Percentiles rank a stretch among this genome's conserved stretches.
Conservation (phyloP, 768 basidiomycete species). For the Sarcodon sp. region DNA sequence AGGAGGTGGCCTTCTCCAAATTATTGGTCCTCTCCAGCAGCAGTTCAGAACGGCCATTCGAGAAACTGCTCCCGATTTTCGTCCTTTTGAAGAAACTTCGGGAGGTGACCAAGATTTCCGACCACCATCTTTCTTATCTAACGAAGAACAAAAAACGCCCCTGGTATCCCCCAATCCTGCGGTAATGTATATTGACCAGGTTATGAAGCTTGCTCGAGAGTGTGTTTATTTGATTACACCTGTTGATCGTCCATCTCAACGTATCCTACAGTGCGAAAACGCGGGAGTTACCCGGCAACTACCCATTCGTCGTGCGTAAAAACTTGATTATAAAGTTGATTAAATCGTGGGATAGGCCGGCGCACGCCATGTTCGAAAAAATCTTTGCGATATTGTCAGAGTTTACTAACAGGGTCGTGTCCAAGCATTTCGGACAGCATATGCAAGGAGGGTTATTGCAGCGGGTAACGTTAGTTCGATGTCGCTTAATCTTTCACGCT, state of each 20-base stretch:
- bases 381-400: constrained; percentile 24
- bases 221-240: constrained; percentile 15
- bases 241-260: neutral
- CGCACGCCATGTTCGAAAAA: constrained; percentile 27
- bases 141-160: constrained; percentile 8
- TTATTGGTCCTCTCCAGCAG: constrained; percentile 34
- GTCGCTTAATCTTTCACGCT: neutral
- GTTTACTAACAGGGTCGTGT: constrained; percentile 30
- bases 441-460: constrained; percentile 40
- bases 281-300: constrained; percentile 56
- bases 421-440: constrained; percentile 35
- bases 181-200: constrained; percentile 38
- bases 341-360: constrained; percentile 34
- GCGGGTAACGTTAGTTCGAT: constrained; percentile 26
- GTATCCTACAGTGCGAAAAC: constrained; percentile 41
- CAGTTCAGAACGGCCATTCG: constrained; percentile 35
- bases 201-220: constrained; percentile 31
- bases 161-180: neutral
- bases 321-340: constrained; percentile 33
- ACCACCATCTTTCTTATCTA: constrained; percentile 6
- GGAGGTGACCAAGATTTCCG: neutral
- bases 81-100: constrained; percentile 26
- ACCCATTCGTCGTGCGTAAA: constrained; percentile 48
- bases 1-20: constrained; percentile 39
- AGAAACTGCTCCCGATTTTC: constrained; percentile 43